Evolutionary conservation across 1,284 basidiomycete species (phyloP).

Genomic region (Ganoderma resinaceum): DNA sequence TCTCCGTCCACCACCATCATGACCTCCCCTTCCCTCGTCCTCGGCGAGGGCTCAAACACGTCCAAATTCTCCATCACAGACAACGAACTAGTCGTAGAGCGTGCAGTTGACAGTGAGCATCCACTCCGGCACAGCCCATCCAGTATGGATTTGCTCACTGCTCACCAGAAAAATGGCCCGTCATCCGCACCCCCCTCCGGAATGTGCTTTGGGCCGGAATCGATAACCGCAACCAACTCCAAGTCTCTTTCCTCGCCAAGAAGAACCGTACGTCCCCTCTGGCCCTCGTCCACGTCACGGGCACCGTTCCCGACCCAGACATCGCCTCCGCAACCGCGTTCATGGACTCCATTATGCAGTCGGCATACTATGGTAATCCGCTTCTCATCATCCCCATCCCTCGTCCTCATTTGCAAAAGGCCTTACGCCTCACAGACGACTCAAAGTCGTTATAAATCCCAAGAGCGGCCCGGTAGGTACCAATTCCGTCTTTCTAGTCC

Average conservation of each 20-base stretch:
- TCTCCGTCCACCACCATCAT: slow-evolving; percentile 14
- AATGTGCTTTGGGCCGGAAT: slow-evolving; percentile 60
- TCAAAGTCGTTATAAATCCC: slow-evolving; percentile 90
- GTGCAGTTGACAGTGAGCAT: slow-evolving; percentile 35
- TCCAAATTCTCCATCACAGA: slow-evolving; percentile 41
- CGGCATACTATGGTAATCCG: slow-evolving; percentile 66
- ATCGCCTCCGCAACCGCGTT: slow-evolving; percentile 56
- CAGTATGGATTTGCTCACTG: not conserved
- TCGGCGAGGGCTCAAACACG: slow-evolving; percentile 26
- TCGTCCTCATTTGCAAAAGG: slow-evolving; percentile 44
- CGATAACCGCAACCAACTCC: slow-evolving; percentile 43
- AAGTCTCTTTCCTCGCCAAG: slow-evolving; percentile 54
- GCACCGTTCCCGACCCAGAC: slow-evolving; percentile 48
- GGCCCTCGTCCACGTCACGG: slow-evolving; percentile 50
- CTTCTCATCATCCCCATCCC: slow-evolving; percentile 18
- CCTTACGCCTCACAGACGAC: slow-evolving; percentile 53
- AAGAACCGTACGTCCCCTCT: slow-evolving; percentile 46
- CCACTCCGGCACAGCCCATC: not conserved
- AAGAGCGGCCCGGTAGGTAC: slow-evolving; percentile 72
- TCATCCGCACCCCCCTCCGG: slow-evolving; percentile 46
- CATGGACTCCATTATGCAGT: slow-evolving; percentile 60
- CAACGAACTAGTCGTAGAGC: slow-evolving; percentile 40
- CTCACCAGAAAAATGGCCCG: slow-evolving; percentile 36
- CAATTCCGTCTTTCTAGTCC: not conserved
- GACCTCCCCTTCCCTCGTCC: slow-evolving; percentile 29